phyloP scores from a whole-genome alignment of 2,329 filamentous ascomycete genomes.

The Verticillium zaregamsianum region DNA sequence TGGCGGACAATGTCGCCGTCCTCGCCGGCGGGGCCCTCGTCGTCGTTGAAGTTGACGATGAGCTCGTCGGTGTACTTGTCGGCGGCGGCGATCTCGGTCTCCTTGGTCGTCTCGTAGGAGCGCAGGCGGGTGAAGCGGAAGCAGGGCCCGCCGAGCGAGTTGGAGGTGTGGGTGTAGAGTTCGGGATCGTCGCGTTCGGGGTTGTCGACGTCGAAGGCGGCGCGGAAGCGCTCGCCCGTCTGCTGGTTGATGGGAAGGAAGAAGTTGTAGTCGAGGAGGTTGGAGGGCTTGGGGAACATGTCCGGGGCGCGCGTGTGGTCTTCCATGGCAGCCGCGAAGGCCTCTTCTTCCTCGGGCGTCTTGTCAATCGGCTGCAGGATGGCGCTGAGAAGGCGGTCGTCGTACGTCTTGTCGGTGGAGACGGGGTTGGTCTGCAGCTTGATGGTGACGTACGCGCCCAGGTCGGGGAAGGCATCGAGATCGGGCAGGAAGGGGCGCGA shows the following conservation, averaged over 20 bases:
- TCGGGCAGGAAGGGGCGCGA: slow-evolving; percentile 61
- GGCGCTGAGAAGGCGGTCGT: slow-evolving; percentile 56
- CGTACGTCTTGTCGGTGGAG: slow-evolving; percentile 46
- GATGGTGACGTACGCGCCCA: slow-evolving; percentile 64
- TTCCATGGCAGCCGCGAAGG: slow-evolving; percentile 45
- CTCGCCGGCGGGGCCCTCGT: slow-evolving; percentile 25
- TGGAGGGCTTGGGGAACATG: slow-evolving; percentile 51
- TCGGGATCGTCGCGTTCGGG: slow-evolving; percentile 47
- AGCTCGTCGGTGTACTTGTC: slow-evolving; percentile 63
- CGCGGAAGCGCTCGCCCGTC: slow-evolving; percentile 51
- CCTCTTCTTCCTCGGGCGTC: slow-evolving; percentile 48
- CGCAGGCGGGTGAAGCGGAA: slow-evolving; percentile 61
- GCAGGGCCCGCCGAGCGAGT: slow-evolving; percentile 36
- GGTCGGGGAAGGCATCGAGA: slow-evolving; percentile 65
- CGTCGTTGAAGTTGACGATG: slow-evolving; percentile 54
- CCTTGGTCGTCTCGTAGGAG: slow-evolving; percentile 59
- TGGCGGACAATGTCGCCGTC: slow-evolving; percentile 32
- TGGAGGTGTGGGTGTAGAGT: slow-evolving; percentile 50
- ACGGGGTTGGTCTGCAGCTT: slow-evolving; percentile 66
- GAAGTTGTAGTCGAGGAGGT: slow-evolving; percentile 62
- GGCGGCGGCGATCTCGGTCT: slow-evolving; percentile 50
- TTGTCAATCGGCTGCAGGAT: slow-evolving; percentile 58
- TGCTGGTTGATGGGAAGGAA: slow-evolving; percentile 50
- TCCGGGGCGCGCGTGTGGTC: slow-evolving; percentile 53
- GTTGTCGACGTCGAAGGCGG: slow-evolving; percentile 56